Evolutionary conservation across 2,329 filamentous ascomycete genomes (phyloP).

Genomic region (Neopestalotiopsis rosae): DNA sequence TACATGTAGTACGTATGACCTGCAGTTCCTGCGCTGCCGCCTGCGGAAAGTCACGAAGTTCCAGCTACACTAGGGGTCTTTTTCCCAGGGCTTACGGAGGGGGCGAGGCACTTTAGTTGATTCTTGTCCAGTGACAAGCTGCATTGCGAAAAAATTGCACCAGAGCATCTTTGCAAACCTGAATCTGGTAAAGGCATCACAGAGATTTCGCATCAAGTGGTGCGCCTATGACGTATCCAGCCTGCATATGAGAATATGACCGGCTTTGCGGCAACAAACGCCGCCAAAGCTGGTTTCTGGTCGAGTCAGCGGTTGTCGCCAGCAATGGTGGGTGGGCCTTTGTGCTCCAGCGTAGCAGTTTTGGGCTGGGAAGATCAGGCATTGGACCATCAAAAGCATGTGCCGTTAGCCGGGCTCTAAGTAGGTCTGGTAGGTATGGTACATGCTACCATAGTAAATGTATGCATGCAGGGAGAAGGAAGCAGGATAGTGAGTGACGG

Average conservation of each 20-base stretch:
- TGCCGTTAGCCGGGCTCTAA: neutral
- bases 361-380: neutral
- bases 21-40: neutral
- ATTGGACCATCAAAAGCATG: slow-evolving; percentile 1
- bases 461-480: too few species aligned
- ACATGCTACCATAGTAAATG: neutral
- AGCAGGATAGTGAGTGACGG: too few species aligned
- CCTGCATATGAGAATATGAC: neutral
- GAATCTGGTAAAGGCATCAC: neutral
- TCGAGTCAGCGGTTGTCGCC: neutral
- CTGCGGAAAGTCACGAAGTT: neutral
- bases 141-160: neutral
- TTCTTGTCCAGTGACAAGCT: neutral
- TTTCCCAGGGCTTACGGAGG: neutral
- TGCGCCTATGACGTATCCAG: neutral
- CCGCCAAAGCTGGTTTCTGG: neutral
- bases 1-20: neutral
- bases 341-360: neutral
- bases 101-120: neutral
- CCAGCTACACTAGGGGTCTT: neutral
- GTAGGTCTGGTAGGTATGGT: too few species aligned
- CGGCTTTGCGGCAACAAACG: neutral
- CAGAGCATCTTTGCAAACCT: neutral
- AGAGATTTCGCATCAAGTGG: neutral
- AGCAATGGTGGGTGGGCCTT: slow-evolving; percentile 3